Base-by-base conservation (phyloP, 768 basidiomycete species). In the Russula earlei region DNA sequence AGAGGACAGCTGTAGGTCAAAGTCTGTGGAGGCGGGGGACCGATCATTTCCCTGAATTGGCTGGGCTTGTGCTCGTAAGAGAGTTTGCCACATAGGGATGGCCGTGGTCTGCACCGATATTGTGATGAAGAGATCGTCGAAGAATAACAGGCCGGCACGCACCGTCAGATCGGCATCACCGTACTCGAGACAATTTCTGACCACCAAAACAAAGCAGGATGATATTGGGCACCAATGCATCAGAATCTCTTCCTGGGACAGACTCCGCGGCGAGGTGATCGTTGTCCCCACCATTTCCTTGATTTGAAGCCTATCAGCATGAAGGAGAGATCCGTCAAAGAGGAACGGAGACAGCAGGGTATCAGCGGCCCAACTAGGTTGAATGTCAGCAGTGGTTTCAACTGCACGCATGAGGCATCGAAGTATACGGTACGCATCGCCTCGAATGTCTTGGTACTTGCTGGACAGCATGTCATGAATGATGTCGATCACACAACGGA, bases 381-480 rank as follows among this genome's bases (percentile, higher is more conserved):
- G 27, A 9, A 17, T 2, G 29, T 27, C 31, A 24, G 17, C 9
- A 2, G 7, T 25, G 20, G 9, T 5, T 14, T 27, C 37, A 49
- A 8, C 25, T 38, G 37, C 25, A n/a, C 15, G 20, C 22, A 22
- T 58, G 40, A 58, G 46, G 34, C 36, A 38, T n/a, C 20, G 34
- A 37, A 58, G 34, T n/a, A 58, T 11, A 40, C 47, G 52, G 24
- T 12, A 33, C 5, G 25, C 52, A 17, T 49, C 52, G 17, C 33
- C 34, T 36, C 52, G 52, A 38, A 58, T 31, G 34, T 49, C n/a
- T 5, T 31, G 40, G 10, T 15, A 33, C 41, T 54, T 53, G 41
- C 41, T 54, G 17, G 52, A 49, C 41, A 58, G n/a, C 57, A 58
- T 58, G 29, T 58, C 57, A 25, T 34, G 57, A 12, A 58, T 19